Evolutionary conservation across 2,329 filamentous ascomycete species (phyloP), one percentile per base, ranked within the genome.

Genomic region (Neonectria hederae): DNA sequence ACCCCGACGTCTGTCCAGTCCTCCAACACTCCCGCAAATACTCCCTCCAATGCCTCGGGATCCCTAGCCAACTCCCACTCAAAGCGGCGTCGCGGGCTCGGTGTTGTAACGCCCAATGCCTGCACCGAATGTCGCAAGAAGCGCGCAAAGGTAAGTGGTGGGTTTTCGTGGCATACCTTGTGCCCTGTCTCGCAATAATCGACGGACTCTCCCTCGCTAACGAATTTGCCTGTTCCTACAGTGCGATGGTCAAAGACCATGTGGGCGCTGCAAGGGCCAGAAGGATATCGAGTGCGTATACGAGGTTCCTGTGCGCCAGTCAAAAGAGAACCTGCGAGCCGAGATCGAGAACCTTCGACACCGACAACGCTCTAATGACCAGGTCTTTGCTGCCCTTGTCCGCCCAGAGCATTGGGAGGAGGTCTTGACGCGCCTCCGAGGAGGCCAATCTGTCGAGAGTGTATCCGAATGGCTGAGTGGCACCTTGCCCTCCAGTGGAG

Each of bases 111-210:
- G 5, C 84, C 85, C 45, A 88, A 88, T 75, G 86, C 86, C 24
- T 88, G 86, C 73, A 88, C 84, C 19, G 86, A 88, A 72, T 88
- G 86, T 70, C 83, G 86, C 59, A 88, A 88, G 78, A 88, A 88
- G 76, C 85, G 86, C 62, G 86, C 86, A 69, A 88, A 88, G 82
- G 86, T 87, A 78, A 35, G 69, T 66, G 49, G 35, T 38, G 38
- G 19, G 40, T 46, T 42, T 55, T 51, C 22, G 21, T 17, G 26
- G 24, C 30, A 8, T 32, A 32, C 24, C 54, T 58, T 53, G 8
- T 32, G n/a, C 17, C n/a, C n/a, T 51, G n/a, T 35, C 48, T 48
- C 19, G 32, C 38, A 5, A 11, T 32, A n/a, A 26, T 53, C 42
- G 54, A 35, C 53, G 28, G 19, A 55, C 11, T n/a, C 35, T 22